Evolutionary conservation across 495 filamentous ascomycete genomes (phyloP), one percentile per base, ranked within the genome.

Genomic region (Penicillium antarcticum): DNA sequence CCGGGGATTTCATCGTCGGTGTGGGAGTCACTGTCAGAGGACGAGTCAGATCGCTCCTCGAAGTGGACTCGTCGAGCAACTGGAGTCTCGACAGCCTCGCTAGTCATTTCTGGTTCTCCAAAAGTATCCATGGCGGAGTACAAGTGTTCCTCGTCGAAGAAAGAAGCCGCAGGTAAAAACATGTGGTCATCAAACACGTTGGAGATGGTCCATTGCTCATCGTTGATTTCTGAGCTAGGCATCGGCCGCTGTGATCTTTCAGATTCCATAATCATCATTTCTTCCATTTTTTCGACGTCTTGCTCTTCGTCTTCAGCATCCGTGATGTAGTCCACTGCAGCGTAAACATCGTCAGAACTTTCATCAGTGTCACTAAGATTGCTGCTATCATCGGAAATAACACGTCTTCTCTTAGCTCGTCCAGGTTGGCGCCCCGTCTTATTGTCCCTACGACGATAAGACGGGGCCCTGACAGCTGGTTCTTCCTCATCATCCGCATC

Each of bases 241-340:
- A 70, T 23, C 11, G 68, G 11, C 1, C 57, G 65, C 36, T 70
- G 58, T 14, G 76, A 73, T 45, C 76, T 72, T 55, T 80, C 76
- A 1, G 80, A 81, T 44, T 78, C 74, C 42, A 89, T 75, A 43
- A 91, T 87, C 56, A 84, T 77, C 62, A 83, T 70, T 70, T 89
- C 88, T 77, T 94, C 88, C 57, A 81, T 72, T 69, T 83, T 80
- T 57, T 84, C 78, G 21, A 90, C 77, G 72, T 85, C 81, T 61
- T 83, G 78, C 56, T 90, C 87, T 65, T 89, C 86, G 43, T 88
- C 86, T 53, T 89, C 86, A 8, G 79, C 86, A 41, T 91, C 88
- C 48, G 80, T 86, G 52, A 95, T 86, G 33, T 88, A 81, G 56
- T 91, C 85, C 31, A 92, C 84, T 14, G 77, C 88, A 12, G 85